Conservation (phyloP, 306 rosid species). For the Vigna hirtella region DNA sequence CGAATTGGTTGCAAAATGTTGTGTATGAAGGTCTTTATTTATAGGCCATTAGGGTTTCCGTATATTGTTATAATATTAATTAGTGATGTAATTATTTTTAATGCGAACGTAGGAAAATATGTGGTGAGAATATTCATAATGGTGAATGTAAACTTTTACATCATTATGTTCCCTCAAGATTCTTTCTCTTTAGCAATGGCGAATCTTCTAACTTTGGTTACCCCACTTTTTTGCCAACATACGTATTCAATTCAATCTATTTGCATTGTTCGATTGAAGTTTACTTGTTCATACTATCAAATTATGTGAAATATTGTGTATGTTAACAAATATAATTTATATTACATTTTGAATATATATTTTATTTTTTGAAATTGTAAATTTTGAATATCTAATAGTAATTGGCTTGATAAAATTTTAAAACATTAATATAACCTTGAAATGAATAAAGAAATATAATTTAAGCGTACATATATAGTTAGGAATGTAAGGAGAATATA, state of each 20-base stretch:
- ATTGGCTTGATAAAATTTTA: no score
- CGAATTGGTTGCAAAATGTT: constrained; percentile 29
- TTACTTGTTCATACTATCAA: neutral
- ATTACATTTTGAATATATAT: no score
- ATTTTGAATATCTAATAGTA: no score
- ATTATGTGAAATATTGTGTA: no score
- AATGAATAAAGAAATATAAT: no score
- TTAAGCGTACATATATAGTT: no score
- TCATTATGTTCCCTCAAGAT: constrained; percentile 58
- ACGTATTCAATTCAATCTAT: neutral
- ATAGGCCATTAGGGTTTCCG: constrained; percentile 44
- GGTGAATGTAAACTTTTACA: constrained; percentile 41
- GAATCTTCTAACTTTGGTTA: neutral
- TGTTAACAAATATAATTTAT: no score
- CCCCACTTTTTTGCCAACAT: neutral
- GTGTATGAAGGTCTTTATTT: constrained; percentile 43
- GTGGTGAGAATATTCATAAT: constrained; percentile 25
- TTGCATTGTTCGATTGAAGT: neutral
- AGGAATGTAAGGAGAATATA: no score
- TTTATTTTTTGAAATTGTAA: no score
- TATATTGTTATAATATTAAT: neutral
- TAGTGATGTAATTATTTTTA: neutral
- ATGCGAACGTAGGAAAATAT: constrained; percentile 15
- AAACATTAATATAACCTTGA: no score
- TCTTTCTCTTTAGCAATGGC: constrained; percentile 43